Conservation (phyloP, 768 basidiomycete genomes). For the Basidioascus undulatus region DNA sequence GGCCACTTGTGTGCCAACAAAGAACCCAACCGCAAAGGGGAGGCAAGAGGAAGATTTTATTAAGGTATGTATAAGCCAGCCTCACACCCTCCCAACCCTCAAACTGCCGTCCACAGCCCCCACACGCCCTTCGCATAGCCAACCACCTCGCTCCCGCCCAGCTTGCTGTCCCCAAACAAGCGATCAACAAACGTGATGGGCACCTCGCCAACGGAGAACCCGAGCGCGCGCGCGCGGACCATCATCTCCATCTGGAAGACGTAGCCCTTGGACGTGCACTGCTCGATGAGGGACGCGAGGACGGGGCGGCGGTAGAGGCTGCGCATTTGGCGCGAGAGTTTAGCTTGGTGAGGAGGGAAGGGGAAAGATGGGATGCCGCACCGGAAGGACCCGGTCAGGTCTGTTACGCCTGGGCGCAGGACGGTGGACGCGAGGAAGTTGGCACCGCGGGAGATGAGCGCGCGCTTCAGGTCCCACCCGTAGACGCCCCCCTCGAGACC, state of each 20-base stretch:
- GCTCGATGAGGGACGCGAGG: constrained; percentile 56
- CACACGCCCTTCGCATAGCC: constrained; percentile 69
- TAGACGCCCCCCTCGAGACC: constrained; percentile 52
- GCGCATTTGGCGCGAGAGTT: neutral
- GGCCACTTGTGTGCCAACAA: too few species aligned
- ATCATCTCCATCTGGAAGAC: constrained; percentile 99
- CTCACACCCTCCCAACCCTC: too few species aligned
- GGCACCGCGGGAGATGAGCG: constrained; percentile 65
- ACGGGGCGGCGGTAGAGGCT: constrained; percentile 57
- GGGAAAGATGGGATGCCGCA: constrained; percentile 17
- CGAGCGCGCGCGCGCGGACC: constrained; percentile 60
- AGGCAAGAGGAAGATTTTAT: too few species aligned
- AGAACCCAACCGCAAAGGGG: too few species aligned
- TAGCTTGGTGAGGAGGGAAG: neutral
- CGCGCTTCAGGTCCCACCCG: constrained; percentile 79
- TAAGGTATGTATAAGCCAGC: too few species aligned
- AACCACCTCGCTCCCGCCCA: constrained; percentile 69
- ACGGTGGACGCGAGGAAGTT: constrained; percentile 76
- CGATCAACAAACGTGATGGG: constrained; percentile 89
- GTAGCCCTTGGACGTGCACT: constrained; percentile 68
- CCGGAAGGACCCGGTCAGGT: constrained; percentile 79
- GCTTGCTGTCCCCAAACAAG: constrained; percentile 78
- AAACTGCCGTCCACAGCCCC: constrained; percentile 49
- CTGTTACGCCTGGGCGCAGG: constrained; percentile 61
- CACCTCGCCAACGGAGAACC: constrained; percentile 68